Evolutionary conservation across 2,329 filamentous ascomycete species (phyloP).

Genomic region (Drechmeria coniospora): DNA sequence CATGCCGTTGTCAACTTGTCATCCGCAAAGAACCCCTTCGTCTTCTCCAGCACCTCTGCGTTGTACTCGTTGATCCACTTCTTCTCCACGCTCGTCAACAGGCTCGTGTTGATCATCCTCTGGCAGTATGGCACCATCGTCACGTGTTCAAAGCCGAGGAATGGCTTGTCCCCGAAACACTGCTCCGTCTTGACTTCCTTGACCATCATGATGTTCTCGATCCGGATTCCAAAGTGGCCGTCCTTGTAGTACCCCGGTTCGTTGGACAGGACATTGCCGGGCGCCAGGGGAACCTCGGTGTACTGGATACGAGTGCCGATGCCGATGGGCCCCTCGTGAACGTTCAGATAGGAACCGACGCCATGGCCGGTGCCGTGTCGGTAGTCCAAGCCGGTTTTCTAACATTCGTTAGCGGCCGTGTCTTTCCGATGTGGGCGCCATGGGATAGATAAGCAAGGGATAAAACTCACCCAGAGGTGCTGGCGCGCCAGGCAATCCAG

Average conservation of each 20-base stretch:
- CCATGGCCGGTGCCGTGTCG: conserved; percentile 93
- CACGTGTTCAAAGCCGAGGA: conserved; percentile 88
- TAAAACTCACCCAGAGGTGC: conserved; percentile 63
- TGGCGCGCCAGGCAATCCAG: conserved; percentile 81
- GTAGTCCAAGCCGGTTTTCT: conserved; percentile 68
- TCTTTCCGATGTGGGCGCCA: neutral
- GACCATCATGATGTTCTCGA: conserved; percentile 91
- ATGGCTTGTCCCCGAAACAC: conserved; percentile 86
- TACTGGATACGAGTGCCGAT: conserved; percentile 88
- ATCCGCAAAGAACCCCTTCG: conserved; percentile 56
- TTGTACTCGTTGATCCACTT: conserved; percentile 82
- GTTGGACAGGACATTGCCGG: conserved; percentile 92
- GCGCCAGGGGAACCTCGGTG: conserved; percentile 71
- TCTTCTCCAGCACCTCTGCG: conserved; percentile 67
- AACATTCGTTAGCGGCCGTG: conserved; percentile 6
- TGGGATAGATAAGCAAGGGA: neutral
- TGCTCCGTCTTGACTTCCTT: conserved; percentile 75
- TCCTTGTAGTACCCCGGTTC: conserved; percentile 98
- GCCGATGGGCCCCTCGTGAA: conserved; percentile 93
- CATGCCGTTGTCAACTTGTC: conserved; percentile 61
- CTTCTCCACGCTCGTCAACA: conserved; percentile 63
- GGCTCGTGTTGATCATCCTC: conserved; percentile 62
- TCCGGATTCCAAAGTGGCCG: conserved; percentile 83
- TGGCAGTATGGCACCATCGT: conserved; percentile 93
- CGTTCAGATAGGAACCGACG: conserved; percentile 87